phyloP scores from a whole-genome alignment of 1,284 basidiomycete genomes.

The Ceratobasidium sp. region DNA sequence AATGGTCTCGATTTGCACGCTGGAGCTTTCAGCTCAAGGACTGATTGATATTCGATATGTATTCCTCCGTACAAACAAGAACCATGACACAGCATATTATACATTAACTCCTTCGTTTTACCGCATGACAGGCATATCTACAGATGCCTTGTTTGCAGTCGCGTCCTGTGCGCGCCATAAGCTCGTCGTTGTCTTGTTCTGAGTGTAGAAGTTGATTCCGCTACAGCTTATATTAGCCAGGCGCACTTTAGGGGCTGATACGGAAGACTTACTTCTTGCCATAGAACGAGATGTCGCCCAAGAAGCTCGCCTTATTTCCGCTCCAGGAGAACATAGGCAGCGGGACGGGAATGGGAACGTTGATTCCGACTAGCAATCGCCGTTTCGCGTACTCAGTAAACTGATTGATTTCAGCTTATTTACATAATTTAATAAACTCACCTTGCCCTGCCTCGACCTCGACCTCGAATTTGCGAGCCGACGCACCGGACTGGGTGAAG shows the following conservation, averaged over 20 bases:
- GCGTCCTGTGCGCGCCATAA: slow-evolving; percentile 88
- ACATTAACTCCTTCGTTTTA: slow-evolving; percentile 24
- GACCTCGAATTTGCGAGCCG: slow-evolving; percentile 92
- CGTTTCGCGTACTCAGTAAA: background rate
- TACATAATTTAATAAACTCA: slow-evolving; percentile 31
- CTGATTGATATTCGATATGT: too few species aligned
- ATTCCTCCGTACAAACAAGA: too few species aligned
- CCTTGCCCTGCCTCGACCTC: slow-evolving; percentile 90
- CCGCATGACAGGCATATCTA: slow-evolving; percentile 84
- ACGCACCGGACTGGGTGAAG: slow-evolving; percentile 97
- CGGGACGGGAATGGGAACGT: slow-evolving; percentile 93
- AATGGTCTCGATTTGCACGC: too few species aligned
- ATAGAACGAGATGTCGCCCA: slow-evolving; percentile 93
- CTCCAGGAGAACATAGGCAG: slow-evolving; percentile 94
- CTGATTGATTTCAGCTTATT: too few species aligned
- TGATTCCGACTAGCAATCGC: slow-evolving; percentile 76
- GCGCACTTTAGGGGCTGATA: slow-evolving; percentile 17
- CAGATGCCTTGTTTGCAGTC: slow-evolving; percentile 78
- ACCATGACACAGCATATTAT: too few species aligned
- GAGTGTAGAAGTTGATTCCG: slow-evolving; percentile 91
- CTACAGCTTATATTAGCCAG: slow-evolving; percentile 56
- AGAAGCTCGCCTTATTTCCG: slow-evolving; percentile 89
- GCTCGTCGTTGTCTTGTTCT: slow-evolving; percentile 89
- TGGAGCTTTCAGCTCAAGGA: too few species aligned
- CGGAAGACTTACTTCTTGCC: slow-evolving; percentile 74